Evolutionary conservation across 1,139 yeast genomes (phyloP), one percentile per base, ranked within the genome.

Genomic region (Chernovozyma sophiae-reginae): DNA sequence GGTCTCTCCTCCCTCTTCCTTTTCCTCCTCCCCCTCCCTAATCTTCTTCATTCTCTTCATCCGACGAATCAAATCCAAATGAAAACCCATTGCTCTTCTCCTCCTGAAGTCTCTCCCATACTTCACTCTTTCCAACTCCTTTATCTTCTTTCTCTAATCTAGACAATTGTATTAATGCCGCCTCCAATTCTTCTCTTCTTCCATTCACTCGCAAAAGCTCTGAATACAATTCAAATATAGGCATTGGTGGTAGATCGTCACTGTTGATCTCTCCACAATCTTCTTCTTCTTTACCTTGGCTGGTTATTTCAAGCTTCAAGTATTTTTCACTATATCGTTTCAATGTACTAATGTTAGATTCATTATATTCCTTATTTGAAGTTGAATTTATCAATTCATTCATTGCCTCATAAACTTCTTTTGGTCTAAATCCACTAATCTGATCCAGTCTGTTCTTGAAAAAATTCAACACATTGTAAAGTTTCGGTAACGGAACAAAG

Each of bases 401-500:
- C 19, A 75, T 51, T 2, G 74, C 63, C 4, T 48, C 43, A 29
- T 64, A 65, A 15, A 81, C 74, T 35, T 73, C 73, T 32, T 65
- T 66, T 7, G 80, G 72, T 41, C 77, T 75, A 57, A 89, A 87
- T 7, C 97, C 97, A 39, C 90, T 80, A 11, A 87, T 70, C 56
- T 89, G 96, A 30, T 73, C 73, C 6, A 72, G 67, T 52, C 81
- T 84, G 46, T 75, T 70, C 48, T 80, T 76, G 52, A 89, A 72
- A 49, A 89, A 89, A 46, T 74, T 63, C 41, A 86, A 62, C 2
- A 81, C 94, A 30, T 71, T 65, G 16, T 76, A 67, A 20, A 85
- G 63, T 37, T 77, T 75, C 27, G 75, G 68, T 29, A 55, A 54
- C 0, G 96, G 95, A 4, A 86, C 92, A 58, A 87, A 89, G 54